Percentiles rank a stretch among this genome's conserved stretches.
Evolutionary conservation across 1,284 basidiomycete genomes (phyloP).

Genomic region (Ustilago curta): DNA sequence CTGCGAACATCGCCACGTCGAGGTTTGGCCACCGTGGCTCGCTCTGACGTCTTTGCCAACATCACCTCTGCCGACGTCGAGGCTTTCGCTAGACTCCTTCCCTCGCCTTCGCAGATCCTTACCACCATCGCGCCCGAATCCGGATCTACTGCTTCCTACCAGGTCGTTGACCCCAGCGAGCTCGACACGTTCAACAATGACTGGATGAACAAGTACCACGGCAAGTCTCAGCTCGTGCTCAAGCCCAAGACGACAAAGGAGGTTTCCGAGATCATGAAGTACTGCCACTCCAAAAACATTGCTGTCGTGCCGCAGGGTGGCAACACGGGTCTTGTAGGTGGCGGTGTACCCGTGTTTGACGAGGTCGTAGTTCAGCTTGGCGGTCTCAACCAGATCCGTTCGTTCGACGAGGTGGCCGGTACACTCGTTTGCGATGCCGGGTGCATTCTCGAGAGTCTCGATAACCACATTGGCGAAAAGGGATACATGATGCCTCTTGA

Average conservation of each 20-base stretch:
- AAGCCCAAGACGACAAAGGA: slow-evolving; percentile 89
- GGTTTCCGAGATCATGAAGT: slow-evolving; percentile 79
- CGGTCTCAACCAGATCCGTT: slow-evolving; percentile 86
- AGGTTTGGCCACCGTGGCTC: slow-evolving; percentile 73
- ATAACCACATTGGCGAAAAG: slow-evolving; percentile 85
- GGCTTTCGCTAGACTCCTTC: slow-evolving; percentile 71
- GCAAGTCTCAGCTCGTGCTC: slow-evolving; percentile 83
- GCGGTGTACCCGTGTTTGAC: slow-evolving; percentile 88
- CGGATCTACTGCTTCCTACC: slow-evolving; percentile 35
- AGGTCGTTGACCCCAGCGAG: slow-evolving; percentile 73
- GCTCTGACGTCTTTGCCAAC: slow-evolving; percentile 71
- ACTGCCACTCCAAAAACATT: slow-evolving; percentile 62
- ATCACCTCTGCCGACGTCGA: slow-evolving; percentile 72
- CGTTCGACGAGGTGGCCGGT: slow-evolving; percentile 82
- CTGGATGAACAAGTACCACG: slow-evolving; percentile 97
- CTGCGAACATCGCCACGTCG: slow-evolving; percentile 11
- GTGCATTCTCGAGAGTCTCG: slow-evolving; percentile 90
- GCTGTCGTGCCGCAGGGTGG: slow-evolving; percentile 95
- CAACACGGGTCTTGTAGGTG: slow-evolving; percentile 97
- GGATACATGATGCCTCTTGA: slow-evolving; percentile 98
- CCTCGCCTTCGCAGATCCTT: slow-evolving; percentile 71
- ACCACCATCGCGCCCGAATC: slow-evolving; percentile 71
- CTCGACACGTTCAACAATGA: slow-evolving; percentile 87
- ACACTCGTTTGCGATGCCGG: slow-evolving; percentile 81
- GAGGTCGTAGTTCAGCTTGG: slow-evolving; percentile 87